phyloP scores from a whole-genome alignment of 2,329 filamentous ascomycete species.

The Westerdykella aurantiaca region DNA sequence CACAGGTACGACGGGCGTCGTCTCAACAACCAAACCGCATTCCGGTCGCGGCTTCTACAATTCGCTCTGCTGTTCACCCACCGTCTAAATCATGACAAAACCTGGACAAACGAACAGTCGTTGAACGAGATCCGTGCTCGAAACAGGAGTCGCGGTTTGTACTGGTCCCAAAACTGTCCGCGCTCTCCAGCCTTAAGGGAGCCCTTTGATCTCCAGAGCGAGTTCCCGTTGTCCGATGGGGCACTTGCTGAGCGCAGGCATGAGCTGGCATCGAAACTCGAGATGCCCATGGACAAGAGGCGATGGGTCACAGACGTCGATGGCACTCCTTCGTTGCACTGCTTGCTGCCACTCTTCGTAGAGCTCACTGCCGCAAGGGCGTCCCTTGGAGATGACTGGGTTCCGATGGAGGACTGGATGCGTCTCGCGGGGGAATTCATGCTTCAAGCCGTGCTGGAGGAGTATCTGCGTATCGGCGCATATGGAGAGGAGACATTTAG shows the following conservation, averaged over 20 bases:
- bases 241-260: conserved; percentile 25
- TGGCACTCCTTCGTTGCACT: conserved; percentile 34
- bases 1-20: conserved; percentile 33
- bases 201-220: conserved; percentile 20
- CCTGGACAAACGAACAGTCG: conserved; percentile 34
- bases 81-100: conserved; percentile 35
- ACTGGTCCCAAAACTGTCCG: conserved; percentile 18
- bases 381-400: conserved; percentile 24
- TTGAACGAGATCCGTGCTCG: conserved; percentile 33
- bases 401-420: conserved; percentile 39
- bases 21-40: conserved; percentile 38
- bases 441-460: conserved; percentile 47
- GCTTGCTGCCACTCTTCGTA: conserved; percentile 46
- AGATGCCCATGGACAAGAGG: conserved; percentile 20
- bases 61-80: conserved; percentile 44
- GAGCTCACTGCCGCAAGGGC: conserved; percentile 44
- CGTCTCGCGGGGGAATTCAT: conserved; percentile 45
- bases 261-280: conserved; percentile 19
- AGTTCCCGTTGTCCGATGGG: conserved; percentile 24
- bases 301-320: conserved; percentile 31
- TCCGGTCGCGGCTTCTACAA: conserved; percentile 46
- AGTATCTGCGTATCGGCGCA: conserved; percentile 39
- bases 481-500: conserved; percentile 35
- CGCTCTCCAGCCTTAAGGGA: conserved; percentile 17
- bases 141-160: conserved; percentile 31